These are phyloP conservation scores for Eucalyptus marginata DNA, from an alignment of 345 rosid species.

Conservation along the genomic window DNA sequence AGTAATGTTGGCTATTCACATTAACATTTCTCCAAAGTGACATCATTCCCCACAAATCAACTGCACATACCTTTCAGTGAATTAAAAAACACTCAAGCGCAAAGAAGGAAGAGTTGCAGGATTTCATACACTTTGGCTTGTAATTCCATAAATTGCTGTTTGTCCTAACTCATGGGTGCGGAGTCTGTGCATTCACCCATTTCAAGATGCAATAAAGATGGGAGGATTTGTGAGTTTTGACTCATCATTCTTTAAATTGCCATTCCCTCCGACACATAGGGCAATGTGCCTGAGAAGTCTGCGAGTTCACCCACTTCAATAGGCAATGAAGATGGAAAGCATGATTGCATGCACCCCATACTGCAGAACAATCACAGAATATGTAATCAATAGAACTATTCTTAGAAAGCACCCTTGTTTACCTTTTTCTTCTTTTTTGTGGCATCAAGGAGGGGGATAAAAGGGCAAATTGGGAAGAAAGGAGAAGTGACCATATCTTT, in stretches of 20 bases:
- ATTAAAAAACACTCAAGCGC: background rate
- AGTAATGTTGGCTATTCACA: background rate
- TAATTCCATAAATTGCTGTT: conserved; percentile 61
- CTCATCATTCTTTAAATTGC: conserved; percentile 48
- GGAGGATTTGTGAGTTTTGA: conserved; percentile 8
- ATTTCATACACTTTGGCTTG: background rate
- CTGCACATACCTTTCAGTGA: background rate
- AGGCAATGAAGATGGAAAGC: conserved; percentile 94
- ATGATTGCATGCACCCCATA: conserved; percentile 69
- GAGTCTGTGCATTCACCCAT: conserved; percentile 79
- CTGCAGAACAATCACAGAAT: conserved; percentile 4
- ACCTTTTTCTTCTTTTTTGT: background rate
- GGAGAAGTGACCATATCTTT: background rate
- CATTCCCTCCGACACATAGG: conserved; percentile 87
- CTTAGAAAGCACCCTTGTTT: background rate
- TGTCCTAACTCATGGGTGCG: conserved; percentile 67
- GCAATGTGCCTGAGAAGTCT: conserved; percentile 82
- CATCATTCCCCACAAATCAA: background rate
- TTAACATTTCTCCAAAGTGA: background rate
- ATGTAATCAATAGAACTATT: background rate
- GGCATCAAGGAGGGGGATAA: background rate
- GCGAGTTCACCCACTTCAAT: conserved; percentile 91
- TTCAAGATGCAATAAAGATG: conserved; percentile 92
- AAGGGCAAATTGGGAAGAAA: background rate
- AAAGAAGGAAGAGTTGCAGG: conserved; percentile 46